Evolutionary conservation across 2,329 filamentous ascomycete species (phyloP).

Genomic region (Volutella citrinella): DNA sequence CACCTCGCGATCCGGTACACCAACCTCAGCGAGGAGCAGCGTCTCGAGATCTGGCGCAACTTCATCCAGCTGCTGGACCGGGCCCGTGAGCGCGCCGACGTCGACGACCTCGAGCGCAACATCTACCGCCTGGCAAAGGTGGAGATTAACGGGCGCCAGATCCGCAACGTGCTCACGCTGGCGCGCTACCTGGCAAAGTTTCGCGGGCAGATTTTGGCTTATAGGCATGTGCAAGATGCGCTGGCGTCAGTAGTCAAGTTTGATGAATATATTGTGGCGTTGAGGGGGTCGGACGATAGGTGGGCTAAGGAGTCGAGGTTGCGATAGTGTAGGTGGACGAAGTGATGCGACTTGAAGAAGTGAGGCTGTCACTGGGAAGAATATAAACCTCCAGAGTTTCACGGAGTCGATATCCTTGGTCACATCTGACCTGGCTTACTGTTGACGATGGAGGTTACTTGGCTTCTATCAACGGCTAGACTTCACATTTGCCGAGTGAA

Average conservation of each 20-base stretch:
- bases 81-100: conserved; percentile 16
- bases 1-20: conserved; percentile 29
- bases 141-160: conserved; percentile 28
- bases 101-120: conserved; percentile 10
- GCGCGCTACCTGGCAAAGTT: conserved; percentile 14
- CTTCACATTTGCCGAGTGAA: no score
- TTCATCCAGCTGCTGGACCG: conserved; percentile 22
- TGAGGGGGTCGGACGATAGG: conserved; percentile 10
- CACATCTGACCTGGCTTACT: no score
- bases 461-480: no score
- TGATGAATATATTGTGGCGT: conserved; percentile 8
- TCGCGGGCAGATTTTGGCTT: conserved; percentile 4
- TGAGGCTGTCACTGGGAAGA: no score
- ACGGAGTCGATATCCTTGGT: no score
- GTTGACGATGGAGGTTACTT: no score
- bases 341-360: no score
- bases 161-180: conserved; percentile 24
- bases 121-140: conserved; percentile 5
- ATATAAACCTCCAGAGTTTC: no score
- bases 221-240: conserved; percentile 9
- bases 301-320: conserved; percentile 7
- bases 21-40: conserved; percentile 16
- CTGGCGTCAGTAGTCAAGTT: conserved; percentile 9
- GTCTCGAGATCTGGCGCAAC: conserved; percentile 23
- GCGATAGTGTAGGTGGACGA: no score